A percentile compares a stretch with the other conserved stretches of the same genome.
phyloP scores from a whole-genome alignment of 2,329 filamentous ascomycete species.

The Alternaria sp. region DNA sequence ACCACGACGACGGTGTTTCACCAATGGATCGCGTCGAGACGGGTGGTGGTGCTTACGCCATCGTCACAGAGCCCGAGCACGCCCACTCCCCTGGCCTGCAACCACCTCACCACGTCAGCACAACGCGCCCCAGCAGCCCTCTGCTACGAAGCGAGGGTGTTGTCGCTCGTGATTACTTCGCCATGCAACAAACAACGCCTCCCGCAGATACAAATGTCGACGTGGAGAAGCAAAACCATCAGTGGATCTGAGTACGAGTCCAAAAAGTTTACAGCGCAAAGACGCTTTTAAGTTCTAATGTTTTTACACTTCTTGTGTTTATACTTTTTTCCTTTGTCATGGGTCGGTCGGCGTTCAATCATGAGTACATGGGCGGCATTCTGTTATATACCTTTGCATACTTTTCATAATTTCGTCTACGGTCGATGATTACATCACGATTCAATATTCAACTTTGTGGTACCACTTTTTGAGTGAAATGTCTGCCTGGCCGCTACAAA shows the following conservation, averaged over 20 bases:
- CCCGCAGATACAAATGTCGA: background rate
- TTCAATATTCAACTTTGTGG: background rate
- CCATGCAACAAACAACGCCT: background rate
- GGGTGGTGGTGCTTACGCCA: background rate
- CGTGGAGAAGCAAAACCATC: background rate
- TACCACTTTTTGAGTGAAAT: background rate
- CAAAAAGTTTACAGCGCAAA: background rate
- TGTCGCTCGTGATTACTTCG: constrained; percentile 3
- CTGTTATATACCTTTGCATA: background rate
- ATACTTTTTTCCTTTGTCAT: background rate
- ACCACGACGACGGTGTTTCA: background rate
- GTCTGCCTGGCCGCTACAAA: background rate
- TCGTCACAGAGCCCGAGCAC: background rate
- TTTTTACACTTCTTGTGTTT: background rate
- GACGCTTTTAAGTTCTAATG: background rate
- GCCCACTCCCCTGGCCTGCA: background rate
- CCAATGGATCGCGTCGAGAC: background rate
- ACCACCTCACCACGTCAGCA: background rate
- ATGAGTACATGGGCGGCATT: background rate
- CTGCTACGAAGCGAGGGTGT: constrained; percentile 5
- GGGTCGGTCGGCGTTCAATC: background rate
- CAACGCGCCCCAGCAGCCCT: background rate
- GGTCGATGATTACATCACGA: background rate
- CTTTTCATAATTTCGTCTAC: background rate
- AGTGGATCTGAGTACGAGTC: background rate